phyloP scores from a whole-genome alignment of 257 asterid species.

The Thymus mandschuricus region DNA sequence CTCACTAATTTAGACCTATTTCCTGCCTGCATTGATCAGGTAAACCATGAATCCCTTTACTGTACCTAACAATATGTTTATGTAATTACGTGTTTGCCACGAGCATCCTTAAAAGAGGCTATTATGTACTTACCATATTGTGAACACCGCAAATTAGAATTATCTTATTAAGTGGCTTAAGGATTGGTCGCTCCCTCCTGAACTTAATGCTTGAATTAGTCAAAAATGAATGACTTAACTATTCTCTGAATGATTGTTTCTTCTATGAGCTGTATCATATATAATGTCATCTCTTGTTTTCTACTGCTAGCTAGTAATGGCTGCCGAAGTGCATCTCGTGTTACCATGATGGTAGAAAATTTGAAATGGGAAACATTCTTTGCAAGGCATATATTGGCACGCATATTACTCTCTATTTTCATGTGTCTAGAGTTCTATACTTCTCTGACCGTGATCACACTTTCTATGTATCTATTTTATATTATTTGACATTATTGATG shows the following conservation, averaged over 20 bases:
- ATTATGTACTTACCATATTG: slow-evolving; percentile 20
- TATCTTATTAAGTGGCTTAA: background rate
- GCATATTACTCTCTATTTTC: slow-evolving; percentile 11
- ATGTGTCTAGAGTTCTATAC: background rate
- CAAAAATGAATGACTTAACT: background rate
- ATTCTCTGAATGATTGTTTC: slow-evolving; percentile 13
- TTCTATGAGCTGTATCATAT: background rate
- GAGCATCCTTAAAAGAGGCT: background rate
- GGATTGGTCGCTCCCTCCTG: slow-evolving; percentile 7
- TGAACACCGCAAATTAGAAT: slow-evolving; percentile 14
- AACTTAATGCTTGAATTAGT: slow-evolving; percentile 19
- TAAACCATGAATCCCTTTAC: slow-evolving; percentile 33
- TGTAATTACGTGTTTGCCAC: slow-evolving; percentile 21
- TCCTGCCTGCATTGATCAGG: slow-evolving; percentile 99
- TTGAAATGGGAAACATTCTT: slow-evolving; percentile 9
- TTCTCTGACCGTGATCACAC: background rate
- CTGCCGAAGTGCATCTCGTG: slow-evolving; percentile 25
- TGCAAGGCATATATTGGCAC: slow-evolving; percentile 13
- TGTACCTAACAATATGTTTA: slow-evolving; percentile 13
- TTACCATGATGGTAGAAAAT: slow-evolving; percentile 5
- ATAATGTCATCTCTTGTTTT: slow-evolving; percentile 17
- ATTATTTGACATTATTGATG: slow-evolving; percentile 29
- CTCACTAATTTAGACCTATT: slow-evolving; percentile 95
- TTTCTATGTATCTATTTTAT: slow-evolving; percentile 25
- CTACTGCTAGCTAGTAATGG: slow-evolving; percentile 19